Percentiles rank a stretch among this genome's conserved stretches.
Evolutionary conservation across 805 yeast genomes (phyloP).

Genomic region (Soucietia sequanensis): DNA sequence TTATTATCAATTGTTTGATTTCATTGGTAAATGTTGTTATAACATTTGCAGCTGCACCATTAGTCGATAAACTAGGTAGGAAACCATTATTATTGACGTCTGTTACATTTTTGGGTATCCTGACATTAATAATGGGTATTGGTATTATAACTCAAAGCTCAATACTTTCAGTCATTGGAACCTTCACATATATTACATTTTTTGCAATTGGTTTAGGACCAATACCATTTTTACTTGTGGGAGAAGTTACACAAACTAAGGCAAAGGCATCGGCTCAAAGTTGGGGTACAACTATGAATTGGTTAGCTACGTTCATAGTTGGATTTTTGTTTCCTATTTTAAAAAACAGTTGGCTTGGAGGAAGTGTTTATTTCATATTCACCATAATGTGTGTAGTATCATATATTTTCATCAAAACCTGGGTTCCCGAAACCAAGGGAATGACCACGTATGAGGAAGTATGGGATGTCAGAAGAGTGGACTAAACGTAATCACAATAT

Average conservation of each 20-base stretch:
- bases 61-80: constrained; percentile 75
- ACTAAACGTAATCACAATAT: no score
- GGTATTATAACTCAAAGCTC: constrained; percentile 57
- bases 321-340: constrained; percentile 81
- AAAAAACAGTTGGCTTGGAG: constrained; percentile 60
- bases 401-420: constrained; percentile 42
- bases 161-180: constrained; percentile 55
- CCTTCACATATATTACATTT: constrained; percentile 71
- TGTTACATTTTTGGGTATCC: constrained; percentile 62
- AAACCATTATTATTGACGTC: constrained; percentile 69
- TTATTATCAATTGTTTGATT: constrained; percentile 70
- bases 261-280: constrained; percentile 89
- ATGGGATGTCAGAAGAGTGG: constrained; percentile 42
- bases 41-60: constrained; percentile 70
- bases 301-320: constrained; percentile 83
- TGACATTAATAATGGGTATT: constrained; percentile 60
- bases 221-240: constrained; percentile 83
- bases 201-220: constrained; percentile 96
- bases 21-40: constrained; percentile 72
- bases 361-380: constrained; percentile 74
- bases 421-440: constrained; percentile 79
- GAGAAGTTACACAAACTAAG: constrained; percentile 82
- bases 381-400: constrained; percentile 55
- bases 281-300: constrained; percentile 86
- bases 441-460: constrained; percentile 60